Evolutionary conservation across 2,329 filamentous ascomycete genomes (phyloP).

Genomic region (Cladophialophora exuberans): DNA sequence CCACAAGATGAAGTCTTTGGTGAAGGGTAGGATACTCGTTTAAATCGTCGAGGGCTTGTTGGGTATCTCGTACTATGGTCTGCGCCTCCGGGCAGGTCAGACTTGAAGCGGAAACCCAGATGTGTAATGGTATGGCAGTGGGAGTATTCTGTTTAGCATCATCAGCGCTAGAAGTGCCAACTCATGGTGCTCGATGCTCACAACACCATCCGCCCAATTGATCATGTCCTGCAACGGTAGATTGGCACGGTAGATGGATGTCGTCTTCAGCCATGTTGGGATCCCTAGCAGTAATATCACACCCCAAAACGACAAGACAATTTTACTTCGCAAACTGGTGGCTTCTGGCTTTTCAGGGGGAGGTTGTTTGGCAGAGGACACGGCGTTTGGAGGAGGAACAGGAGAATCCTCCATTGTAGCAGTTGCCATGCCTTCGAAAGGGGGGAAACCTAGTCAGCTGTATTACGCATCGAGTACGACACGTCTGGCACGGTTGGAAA

Average conservation of each 20-base stretch:
- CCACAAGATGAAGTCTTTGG: conserved; percentile 69
- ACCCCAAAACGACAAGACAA: conserved; percentile 89
- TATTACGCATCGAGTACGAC: not conserved
- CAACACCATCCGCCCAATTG: conserved; percentile 88
- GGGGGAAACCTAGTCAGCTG: not conserved
- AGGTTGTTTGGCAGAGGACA: conserved; percentile 47
- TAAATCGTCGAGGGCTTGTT: conserved; percentile 82
- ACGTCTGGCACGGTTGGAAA: not conserved
- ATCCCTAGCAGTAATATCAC: conserved; percentile 81
- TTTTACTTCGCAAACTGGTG: conserved; percentile 68
- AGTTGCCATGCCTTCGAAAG: not conserved
- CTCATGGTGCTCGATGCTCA: conserved; percentile 42
- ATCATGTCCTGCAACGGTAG: conserved; percentile 86
- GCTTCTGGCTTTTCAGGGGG: conserved; percentile 76
- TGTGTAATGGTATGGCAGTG: conserved; percentile 83
- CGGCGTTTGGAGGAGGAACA: conserved; percentile 2
- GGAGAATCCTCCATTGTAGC: conserved; percentile 9
- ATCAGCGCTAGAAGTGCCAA: conserved; percentile 4
- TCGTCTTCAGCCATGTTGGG: conserved; percentile 96
- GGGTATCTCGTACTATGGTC: conserved; percentile 76
- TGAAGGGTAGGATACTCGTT: conserved; percentile 87
- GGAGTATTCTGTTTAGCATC: conserved; percentile 69
- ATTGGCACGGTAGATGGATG: conserved; percentile 83
- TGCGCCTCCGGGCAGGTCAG: conserved; percentile 70
- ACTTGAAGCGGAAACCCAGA: conserved; percentile 72